Conservation (phyloP, 225 moss, liverwort and hornwort genomes). For the Bryoerythrophyllum caledonicum region DNA sequence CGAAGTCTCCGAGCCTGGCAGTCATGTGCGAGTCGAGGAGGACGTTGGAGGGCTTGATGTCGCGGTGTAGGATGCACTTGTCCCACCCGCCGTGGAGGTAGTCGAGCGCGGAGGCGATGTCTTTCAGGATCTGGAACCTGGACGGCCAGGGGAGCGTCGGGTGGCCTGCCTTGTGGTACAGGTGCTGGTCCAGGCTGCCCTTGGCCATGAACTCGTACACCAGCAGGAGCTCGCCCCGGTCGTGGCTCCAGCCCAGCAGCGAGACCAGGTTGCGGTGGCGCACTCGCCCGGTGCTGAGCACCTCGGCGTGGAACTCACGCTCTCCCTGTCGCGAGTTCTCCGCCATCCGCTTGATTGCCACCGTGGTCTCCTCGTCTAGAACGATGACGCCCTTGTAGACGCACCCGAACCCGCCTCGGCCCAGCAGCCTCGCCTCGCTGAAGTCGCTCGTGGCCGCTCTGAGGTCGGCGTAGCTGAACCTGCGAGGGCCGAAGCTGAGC, state of each 20-base stretch:
- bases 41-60: constrained; percentile 19
- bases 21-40: constrained; percentile 21
- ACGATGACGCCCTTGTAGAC: constrained; percentile 36
- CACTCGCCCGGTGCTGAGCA: constrained; percentile 33
- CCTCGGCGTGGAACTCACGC: constrained; percentile 37
- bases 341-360: constrained; percentile 16
- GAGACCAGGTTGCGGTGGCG: constrained; percentile 42
- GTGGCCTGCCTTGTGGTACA: neutral
- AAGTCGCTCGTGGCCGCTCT: constrained; percentile 34
- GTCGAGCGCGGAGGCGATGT: constrained; percentile 19
- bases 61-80: constrained; percentile 28
- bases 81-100: constrained; percentile 21
- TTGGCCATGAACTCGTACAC: constrained; percentile 25
- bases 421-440: constrained; percentile 11
- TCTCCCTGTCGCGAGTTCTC: constrained; percentile 8
- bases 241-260: constrained; percentile 51
- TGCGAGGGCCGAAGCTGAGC: constrained; percentile 1
- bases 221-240: constrained; percentile 24
- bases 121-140: constrained; percentile 5
- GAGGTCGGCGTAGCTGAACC: constrained; percentile 17
- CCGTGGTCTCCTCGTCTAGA: neutral
- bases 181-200: constrained; percentile 49
- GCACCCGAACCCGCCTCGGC: constrained; percentile 37
- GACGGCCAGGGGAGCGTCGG: constrained; percentile 2
- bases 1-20: constrained; percentile 27